These are phyloP conservation scores for Fusarium hainanense DNA, from an alignment of 2,329 filamentous ascomycete species.

Conservation along the genomic window DNA sequence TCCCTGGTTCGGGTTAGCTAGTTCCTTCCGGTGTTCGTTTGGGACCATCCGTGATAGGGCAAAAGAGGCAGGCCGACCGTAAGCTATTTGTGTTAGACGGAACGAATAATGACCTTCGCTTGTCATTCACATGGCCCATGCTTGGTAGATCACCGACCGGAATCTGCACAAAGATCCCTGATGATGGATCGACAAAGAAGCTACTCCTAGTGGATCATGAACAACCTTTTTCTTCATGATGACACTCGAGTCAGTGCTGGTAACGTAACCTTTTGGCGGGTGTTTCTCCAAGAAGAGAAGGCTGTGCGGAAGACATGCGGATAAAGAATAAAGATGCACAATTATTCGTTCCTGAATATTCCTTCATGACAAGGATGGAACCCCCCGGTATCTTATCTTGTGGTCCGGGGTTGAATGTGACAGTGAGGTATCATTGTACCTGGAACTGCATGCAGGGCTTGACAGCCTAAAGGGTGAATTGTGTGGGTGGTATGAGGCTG, in stretches of 20 bases:
- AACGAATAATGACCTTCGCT: slow-evolving; percentile 24
- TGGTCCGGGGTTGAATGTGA: slow-evolving; percentile 31
- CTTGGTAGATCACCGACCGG: slow-evolving; percentile 33
- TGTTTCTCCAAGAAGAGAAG: background rate
- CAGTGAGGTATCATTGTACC: slow-evolving; percentile 35
- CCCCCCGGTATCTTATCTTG: slow-evolving; percentile 4
- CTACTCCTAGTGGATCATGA: slow-evolving; percentile 25
- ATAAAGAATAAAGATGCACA: background rate
- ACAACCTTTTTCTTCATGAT: background rate
- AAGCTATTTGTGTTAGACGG: slow-evolving; percentile 34
- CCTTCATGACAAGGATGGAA: slow-evolving; percentile 20
- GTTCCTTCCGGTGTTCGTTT: slow-evolving; percentile 11
- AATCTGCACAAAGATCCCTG: slow-evolving; percentile 31
- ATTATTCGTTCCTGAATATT: background rate
- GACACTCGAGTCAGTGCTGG: slow-evolving; percentile 24
- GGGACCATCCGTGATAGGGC: slow-evolving; percentile 15
- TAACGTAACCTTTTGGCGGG: background rate
- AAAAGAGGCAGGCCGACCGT: slow-evolving; percentile 30
- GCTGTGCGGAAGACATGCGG: background rate
- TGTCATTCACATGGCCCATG: slow-evolving; percentile 33
- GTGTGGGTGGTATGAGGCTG: slow-evolving; percentile 32
- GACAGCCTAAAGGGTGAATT: slow-evolving; percentile 18
- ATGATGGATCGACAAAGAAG: slow-evolving; percentile 31
- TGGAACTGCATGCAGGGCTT: slow-evolving; percentile 28
- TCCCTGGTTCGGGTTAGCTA: slow-evolving; percentile 16